Conservation (phyloP, 2,329 filamentous ascomycete species). For the Scorias spongiosa region DNA sequence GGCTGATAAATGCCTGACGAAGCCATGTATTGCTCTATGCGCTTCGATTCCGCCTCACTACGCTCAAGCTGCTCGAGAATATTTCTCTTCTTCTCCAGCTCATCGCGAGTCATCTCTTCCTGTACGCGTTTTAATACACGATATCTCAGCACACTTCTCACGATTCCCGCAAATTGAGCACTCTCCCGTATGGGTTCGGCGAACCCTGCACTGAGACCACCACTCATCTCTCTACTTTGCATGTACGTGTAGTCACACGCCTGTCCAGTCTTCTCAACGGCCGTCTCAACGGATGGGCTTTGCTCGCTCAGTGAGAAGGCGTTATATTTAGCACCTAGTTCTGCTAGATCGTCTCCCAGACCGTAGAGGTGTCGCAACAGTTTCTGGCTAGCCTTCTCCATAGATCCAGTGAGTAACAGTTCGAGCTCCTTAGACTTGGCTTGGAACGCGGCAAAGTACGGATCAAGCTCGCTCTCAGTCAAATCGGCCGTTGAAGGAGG, state of each 20-base stretch:
- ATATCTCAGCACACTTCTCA: constrained; percentile 76
- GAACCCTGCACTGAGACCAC: constrained; percentile 78
- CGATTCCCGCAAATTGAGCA: constrained; percentile 90
- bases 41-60: constrained; percentile 80
- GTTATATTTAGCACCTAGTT: constrained; percentile 90
- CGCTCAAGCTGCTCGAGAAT: constrained; percentile 79
- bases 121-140: constrained; percentile 87
- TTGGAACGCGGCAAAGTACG: constrained; percentile 91
- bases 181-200: constrained; percentile 97
- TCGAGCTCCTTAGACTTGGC: constrained; percentile 84
- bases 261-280: constrained; percentile 88
- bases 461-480: constrained; percentile 80
- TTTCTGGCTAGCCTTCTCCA: constrained; percentile 91
- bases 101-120: constrained; percentile 91
- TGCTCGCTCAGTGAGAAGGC: constrained; percentile 92
- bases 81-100: constrained; percentile 71
- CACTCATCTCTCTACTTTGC: constrained; percentile 79
- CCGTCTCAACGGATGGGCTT: constrained; percentile 71
- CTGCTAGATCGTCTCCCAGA: constrained; percentile 74
- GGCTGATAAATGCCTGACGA: constrained; percentile 45
- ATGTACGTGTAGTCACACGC: constrained; percentile 94
- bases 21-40: constrained; percentile 84
- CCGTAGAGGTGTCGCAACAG: constrained; percentile 74
- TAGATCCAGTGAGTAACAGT: constrained; percentile 71
- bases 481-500: constrained; percentile 63